A percentile compares a stretch with the other conserved stretches of the same genome.
Evolutionary conservation across 352 stramenopile genomes (phyloP).

Genomic region (Pythium phragmitis): DNA sequence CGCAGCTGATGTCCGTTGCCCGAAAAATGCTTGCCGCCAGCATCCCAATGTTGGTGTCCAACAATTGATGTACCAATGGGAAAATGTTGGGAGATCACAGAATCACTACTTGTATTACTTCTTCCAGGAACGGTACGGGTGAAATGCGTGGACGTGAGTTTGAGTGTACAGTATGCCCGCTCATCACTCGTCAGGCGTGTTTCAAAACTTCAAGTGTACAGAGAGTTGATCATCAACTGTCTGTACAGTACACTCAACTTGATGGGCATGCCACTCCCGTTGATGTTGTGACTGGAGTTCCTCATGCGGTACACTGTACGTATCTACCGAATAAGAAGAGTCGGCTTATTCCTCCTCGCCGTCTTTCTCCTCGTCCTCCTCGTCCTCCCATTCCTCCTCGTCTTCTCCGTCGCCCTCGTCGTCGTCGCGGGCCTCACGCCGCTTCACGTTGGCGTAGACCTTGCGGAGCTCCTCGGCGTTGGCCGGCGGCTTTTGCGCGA

Average conservation of each 20-base stretch:
- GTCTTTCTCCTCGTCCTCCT: constrained; percentile 28
- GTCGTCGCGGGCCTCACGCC: constrained; percentile 33
- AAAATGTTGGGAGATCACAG: not conserved
- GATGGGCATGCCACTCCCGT: too few relatives aligned
- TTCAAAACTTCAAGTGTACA: constrained; percentile 3
- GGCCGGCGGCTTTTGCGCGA: constrained; percentile 66
- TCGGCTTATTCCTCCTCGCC: not conserved
- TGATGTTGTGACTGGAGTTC: too few relatives aligned
- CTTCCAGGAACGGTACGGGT: too few relatives aligned
- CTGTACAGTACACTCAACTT: too few relatives aligned
- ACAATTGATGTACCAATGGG: not conserved
- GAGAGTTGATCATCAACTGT: not conserved
- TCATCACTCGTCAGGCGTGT: not conserved
- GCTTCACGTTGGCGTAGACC: constrained; percentile 44
- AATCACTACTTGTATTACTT: too few relatives aligned
- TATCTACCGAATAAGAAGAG: not conserved
- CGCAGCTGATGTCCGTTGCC: not conserved
- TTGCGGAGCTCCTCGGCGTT: constrained; percentile 57
- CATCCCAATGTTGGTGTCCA: not conserved
- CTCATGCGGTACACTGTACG: too few relatives aligned
- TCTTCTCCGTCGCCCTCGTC: constrained; percentile 37
- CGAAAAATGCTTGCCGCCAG: not conserved
- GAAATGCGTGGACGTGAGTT: too few relatives aligned
- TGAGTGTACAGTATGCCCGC: not conserved
- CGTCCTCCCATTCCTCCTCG: constrained; percentile 36